Evolutionary conservation across 2,329 filamentous ascomycete species (phyloP), one percentile per base, ranked within the genome.

Genomic region (Alternaria alternata): DNA sequence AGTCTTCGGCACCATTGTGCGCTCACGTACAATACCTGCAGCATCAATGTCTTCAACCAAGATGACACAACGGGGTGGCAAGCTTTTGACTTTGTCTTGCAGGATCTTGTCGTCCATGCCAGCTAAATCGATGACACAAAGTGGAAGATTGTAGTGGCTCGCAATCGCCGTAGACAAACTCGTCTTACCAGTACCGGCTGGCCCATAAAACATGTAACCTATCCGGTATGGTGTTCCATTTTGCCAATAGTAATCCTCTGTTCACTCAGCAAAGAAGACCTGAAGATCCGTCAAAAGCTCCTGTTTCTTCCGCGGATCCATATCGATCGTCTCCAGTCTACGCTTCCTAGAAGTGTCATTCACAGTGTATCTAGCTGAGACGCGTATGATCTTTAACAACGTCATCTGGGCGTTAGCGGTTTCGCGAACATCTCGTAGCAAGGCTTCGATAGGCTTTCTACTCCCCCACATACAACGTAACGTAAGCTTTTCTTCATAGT

Each of bases 141-240:
- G 36, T 20, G 63, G 54, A 11, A 69, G 53, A 61, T 62, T 49
- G 48, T 62, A 61, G 3, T 51, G 54, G 18, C 56, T 51, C 48
- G 61, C 57, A 43, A 65, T 54, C 8, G 52, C 51, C 9, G 54
- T 41, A 24, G 42, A 47, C 14, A 65, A 36, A 51, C 56, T 64
- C 5, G 63, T 57, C 26, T 62, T 62, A 42, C 60, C 51, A 51
- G 63, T 65, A 51, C 64, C 56, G 30, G 44, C 26, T 18, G 44
- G 44, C 9, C 44, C 26, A 6, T 47, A 22, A n/a, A 47, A 46
- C 20, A 69, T 36, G 49, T 67, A 67, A 12, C 64, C 63, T 58
- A 56, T 43, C 56, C 59, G 51, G 48, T 69, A 69, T 34, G 54
- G 60, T 41, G 62, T 46, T 34, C 59, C 51, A 11, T 47, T 47